Base-by-base conservation (phyloP, 441 rosid genomes). In the Eruca vesicaria region DNA sequence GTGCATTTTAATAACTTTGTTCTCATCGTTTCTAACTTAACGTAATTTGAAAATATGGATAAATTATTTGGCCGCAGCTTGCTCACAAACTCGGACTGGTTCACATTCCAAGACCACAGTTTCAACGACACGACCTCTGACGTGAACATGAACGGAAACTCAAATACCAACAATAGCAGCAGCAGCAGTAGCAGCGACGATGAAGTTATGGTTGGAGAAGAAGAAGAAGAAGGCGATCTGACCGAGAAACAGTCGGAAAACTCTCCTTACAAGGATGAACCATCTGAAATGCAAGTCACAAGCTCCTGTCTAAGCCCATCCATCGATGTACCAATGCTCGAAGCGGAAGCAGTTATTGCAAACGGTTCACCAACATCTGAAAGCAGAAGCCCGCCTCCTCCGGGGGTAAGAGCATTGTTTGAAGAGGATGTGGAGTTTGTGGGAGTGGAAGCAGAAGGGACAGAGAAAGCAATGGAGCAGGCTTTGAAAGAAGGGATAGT, bases 341-440 rank as follows among this genome's bases (percentile, higher is more conserved):
- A 76, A 69, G 68, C 90, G 1, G 80, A 86, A 1, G 45, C 82
- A 33, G 10, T 65, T 8, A 74, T 86, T 36, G 80, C 92, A 65
- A 89, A 90, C 57, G 93, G 94, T 41, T 82, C 86, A 7, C 63
- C 84, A 2, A 67, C 83, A 62, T 80, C 66, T 77, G 80, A 8
- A 32, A 75, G 80, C 78, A 82, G 82, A 16, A 84, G 80, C 32
- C n/a, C 92, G 53, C 81, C 87, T n/a, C 16, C 87, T n/a, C n/a
- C n/a, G 0, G 53, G 86, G 0, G 82, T 82, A 9, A 85, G 87
- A 5, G 89, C 97, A 28, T 71, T 96, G 73, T 93, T 96, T 19
- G 99, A 96, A 75, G 99, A 93, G 82, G 99, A 93, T 74, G 97
- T 96, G 59, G 99, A 96, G 79, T 93, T 91, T 74, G 97, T 96